These are phyloP conservation scores for Keithomyces neogunnii DNA, from an alignment of 2,329 filamentous ascomycete genomes.

Conservation along the genomic window DNA sequence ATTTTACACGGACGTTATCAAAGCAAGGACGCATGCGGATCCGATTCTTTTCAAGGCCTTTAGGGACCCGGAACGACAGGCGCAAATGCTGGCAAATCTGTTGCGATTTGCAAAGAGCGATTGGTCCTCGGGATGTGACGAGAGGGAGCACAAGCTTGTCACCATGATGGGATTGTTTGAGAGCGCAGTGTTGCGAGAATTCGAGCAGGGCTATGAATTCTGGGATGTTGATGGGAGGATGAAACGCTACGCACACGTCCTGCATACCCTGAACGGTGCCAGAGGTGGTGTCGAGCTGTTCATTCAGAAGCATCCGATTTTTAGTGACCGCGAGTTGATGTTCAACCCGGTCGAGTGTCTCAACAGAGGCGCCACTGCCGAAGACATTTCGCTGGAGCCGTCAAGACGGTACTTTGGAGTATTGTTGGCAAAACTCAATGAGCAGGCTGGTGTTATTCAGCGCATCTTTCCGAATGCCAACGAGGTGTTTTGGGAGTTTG, in stretches of 20 bases:
- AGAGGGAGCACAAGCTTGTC: constrained; percentile 63
- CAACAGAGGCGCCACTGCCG: constrained; percentile 51
- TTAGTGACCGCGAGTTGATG: constrained; percentile 62
- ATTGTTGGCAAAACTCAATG: constrained; percentile 67
- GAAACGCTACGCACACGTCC: constrained; percentile 79
- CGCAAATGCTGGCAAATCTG: constrained; percentile 78
- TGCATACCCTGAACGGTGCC: constrained; percentile 75
- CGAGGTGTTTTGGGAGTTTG: constrained; percentile 66
- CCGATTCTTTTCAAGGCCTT: constrained; percentile 82
- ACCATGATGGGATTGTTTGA: constrained; percentile 79
- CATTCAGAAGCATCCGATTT: constrained; percentile 79
- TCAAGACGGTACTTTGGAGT: constrained; percentile 74
- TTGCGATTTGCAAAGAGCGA: constrained; percentile 73
- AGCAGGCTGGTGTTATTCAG: constrained; percentile 72
- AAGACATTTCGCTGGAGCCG: constrained; percentile 68
- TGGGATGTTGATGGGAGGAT: constrained; percentile 85
- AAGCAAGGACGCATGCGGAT: constrained; percentile 65
- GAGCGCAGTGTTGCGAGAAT: constrained; percentile 81
- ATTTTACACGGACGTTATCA: constrained; percentile 77
- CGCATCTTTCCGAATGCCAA: constrained; percentile 68
- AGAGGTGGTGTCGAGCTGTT: constrained; percentile 74
- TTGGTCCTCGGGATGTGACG: constrained; percentile 63
- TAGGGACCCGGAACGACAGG: constrained; percentile 81
- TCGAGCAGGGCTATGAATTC: constrained; percentile 83
- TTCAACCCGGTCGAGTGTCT: constrained; percentile 72